phyloP scores from a whole-genome alignment of 306 rosid species.

The Prunus fruticosa region DNA sequence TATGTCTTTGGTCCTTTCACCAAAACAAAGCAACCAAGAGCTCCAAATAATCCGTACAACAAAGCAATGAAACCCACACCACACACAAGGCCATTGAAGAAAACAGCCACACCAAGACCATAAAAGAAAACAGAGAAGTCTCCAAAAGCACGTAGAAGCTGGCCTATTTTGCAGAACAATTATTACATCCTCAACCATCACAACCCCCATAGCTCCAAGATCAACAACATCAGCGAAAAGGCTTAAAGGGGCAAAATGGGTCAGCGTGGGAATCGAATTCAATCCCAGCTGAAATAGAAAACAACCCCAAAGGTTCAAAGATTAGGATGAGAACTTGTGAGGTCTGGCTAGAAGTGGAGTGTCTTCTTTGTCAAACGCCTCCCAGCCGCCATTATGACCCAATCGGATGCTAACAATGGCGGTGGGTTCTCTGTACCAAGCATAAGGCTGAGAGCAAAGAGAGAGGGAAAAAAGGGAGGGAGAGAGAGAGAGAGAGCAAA shows the following conservation, averaged over 20 bases:
- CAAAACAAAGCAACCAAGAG: conserved; percentile 67
- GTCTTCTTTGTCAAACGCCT: conserved; percentile 37
- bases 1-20: conserved; percentile 63
- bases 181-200: conserved; percentile 59
- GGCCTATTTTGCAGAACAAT: conserved; percentile 40
- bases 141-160: conserved; percentile 41
- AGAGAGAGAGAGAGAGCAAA: no score
- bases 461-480: no score
- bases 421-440: no score
- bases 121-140: conserved; percentile 51
- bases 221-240: conserved; percentile 67
- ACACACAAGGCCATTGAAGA: conserved; percentile 39
- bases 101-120: conserved; percentile 74
- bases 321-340: conserved; percentile 41
- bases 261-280: conserved; percentile 54
- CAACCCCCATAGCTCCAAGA: conserved; percentile 52
- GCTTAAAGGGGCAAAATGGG: conserved; percentile 74
- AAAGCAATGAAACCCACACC: conserved; percentile 52
- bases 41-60: conserved; percentile 61
- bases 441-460: no score
- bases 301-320: conserved; percentile 53
- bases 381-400: conserved; percentile 9
- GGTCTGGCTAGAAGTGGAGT: conserved; percentile 49
- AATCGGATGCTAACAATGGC: no score
- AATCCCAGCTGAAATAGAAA: conserved; percentile 70